Conservation (phyloP, 176 grass and related monocot genomes). For the Metroxylon sagu region DNA sequence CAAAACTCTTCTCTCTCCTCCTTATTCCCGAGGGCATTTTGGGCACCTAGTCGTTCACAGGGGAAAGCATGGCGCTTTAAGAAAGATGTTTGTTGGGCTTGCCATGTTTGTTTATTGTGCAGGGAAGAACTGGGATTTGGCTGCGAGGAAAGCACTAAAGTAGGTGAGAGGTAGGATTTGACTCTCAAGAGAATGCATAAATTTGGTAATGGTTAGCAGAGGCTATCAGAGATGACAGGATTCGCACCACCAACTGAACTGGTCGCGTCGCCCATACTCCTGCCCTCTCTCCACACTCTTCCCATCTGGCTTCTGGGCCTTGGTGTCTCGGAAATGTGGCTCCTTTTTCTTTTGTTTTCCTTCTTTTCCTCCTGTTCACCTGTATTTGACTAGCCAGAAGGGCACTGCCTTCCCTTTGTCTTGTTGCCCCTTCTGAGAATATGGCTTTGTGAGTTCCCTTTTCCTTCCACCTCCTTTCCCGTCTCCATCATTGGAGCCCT, state of each 20-base stretch:
- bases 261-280: not conserved
- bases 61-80: not conserved
- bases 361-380: conserved; percentile 22
- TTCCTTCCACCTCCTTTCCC: conserved; percentile 30
- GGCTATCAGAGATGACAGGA: not conserved
- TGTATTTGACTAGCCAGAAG: conserved; percentile 36
- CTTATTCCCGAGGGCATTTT: not conserved
- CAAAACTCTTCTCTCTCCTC: too few species aligned
- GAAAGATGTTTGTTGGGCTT: not conserved
- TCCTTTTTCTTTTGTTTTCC: not conserved
- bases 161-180: not conserved
- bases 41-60: not conserved
- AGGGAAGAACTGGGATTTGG: not conserved
- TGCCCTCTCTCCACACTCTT: not conserved
- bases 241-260: not conserved
- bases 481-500: conserved; percentile 39
- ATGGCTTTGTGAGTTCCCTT: conserved; percentile 26
- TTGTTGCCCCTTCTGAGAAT: conserved; percentile 29
- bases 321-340: conserved; percentile 21
- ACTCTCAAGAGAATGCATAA: not conserved
- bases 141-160: not conserved
- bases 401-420: not conserved
- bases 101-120: not conserved
- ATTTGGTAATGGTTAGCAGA: not conserved
- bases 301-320: not conserved